Evolutionary conservation across 208 protist genomes (phyloP).

Genomic region (Leishmania arabica): DNA sequence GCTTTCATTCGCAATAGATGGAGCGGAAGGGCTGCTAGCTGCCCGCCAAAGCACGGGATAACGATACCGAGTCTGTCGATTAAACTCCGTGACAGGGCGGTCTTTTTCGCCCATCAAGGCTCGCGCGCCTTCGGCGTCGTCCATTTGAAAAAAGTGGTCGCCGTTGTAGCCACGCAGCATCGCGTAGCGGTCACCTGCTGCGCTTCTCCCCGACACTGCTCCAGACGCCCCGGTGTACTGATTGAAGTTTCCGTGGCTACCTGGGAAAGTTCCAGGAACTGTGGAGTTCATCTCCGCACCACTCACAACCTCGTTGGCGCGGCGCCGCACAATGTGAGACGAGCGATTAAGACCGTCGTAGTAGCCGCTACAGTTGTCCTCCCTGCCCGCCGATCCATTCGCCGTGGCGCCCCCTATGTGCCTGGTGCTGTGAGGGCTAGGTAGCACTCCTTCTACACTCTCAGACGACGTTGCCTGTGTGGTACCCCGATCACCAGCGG

Average conservation of each 20-base stretch:
- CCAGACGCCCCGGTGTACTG: not conserved
- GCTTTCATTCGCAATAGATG: not conserved
- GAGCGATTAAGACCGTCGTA: not conserved
- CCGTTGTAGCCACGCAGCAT: not conserved
- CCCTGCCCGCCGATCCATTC: not conserved
- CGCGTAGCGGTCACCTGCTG: not conserved
- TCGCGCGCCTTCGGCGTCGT: constrained; percentile 10
- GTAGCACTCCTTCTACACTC: constrained; percentile 1
- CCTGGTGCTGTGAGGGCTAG: not conserved
- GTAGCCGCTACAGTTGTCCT: not conserved
- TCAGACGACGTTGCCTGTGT: not conserved
- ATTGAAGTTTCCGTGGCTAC: constrained; percentile 17
- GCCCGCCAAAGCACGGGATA: constrained; percentile 5
- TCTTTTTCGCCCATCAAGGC: constrained; percentile 6
- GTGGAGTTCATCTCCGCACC: not conserved
- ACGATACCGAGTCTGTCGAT: constrained; percentile 12
- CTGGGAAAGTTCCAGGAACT: constrained; percentile 13
- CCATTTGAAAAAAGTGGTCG: constrained; percentile 15
- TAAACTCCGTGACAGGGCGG: not conserved
- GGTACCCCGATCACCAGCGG: not conserved
- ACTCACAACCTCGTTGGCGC: constrained; percentile 1
- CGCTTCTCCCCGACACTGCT: not conserved
- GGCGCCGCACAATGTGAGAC: constrained; percentile 7
- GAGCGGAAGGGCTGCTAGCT: constrained; percentile 3
- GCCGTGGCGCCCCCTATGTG: not conserved